These are phyloP conservation scores for Loxodes magnus DNA, from an alignment of 73 alveolate species.

Conservation along the genomic window DNA sequence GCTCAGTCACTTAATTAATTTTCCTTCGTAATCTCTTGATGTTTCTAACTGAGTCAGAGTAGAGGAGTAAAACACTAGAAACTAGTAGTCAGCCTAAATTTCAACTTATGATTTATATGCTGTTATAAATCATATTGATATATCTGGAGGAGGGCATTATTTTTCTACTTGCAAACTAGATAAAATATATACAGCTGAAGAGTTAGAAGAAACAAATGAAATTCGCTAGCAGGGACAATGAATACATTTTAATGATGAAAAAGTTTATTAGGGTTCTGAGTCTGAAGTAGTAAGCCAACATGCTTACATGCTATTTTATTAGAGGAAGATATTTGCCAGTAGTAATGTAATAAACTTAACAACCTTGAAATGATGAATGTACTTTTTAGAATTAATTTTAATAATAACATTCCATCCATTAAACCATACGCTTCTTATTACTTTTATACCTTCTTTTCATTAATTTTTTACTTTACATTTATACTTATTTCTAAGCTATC, in stretches of 20 bases:
- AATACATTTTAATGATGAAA: background rate
- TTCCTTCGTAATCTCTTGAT: conserved; percentile 1
- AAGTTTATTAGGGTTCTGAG: conserved; percentile 6
- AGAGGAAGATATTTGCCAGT: background rate
- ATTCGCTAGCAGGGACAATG: conserved; percentile 9
- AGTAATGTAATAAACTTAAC: conserved; percentile 7
- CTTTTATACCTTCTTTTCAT: too few species aligned
- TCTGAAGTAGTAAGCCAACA: conserved; percentile 1
- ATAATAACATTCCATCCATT: too few species aligned
- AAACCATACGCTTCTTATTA: too few species aligned
- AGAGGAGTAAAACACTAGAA: background rate
- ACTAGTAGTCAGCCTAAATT: conserved; percentile 1
- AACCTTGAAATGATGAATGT: background rate
- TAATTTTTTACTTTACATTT: too few species aligned
- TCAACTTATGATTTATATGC: conserved; percentile 10
- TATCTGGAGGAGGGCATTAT: conserved; percentile 6
- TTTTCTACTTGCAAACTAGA: background rate
- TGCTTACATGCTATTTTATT: conserved; percentile 10
- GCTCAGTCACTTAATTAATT: background rate
- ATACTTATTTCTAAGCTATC: too few species aligned
- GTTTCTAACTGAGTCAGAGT: background rate
- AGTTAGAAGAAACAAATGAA: too few species aligned
- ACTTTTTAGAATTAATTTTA: background rate
- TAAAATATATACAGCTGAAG: too few species aligned
- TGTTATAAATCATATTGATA: conserved; percentile 10